A percentile compares a stretch with the other conserved stretches of the same genome.
phyloP scores from a whole-genome alignment of 441 rosid genomes.

The Erodium chrysanthum region DNA sequence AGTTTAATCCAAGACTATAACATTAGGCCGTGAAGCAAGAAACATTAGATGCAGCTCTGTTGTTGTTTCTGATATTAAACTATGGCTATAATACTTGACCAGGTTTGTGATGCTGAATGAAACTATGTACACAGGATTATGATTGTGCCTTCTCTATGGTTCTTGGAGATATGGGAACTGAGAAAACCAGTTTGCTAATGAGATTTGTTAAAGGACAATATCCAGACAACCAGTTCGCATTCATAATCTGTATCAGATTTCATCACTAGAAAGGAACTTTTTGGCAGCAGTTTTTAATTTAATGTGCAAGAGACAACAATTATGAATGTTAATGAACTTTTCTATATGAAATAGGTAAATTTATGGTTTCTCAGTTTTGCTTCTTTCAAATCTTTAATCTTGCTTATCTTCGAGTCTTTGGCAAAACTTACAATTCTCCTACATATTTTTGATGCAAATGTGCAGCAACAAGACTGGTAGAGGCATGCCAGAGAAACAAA shows the following conservation, averaged over 20 bases:
- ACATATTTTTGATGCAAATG: too few species aligned
- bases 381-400: too few species aligned
- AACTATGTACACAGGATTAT: too few species aligned
- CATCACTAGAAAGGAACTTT: conserved; percentile 1
- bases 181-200: conserved; percentile 63
- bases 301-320: conserved; percentile 60
- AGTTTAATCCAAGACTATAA: too few species aligned
- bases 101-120: too few species aligned
- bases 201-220: conserved; percentile 70
- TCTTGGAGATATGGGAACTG: conserved; percentile 78
- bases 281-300: conserved; percentile 11
- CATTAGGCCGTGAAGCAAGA: too few species aligned
- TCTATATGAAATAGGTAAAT: conserved; percentile 70
- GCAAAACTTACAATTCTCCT: too few species aligned
- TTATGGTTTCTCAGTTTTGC: not conserved
- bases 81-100: too few species aligned
- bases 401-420: too few species aligned
- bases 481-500: conserved; percentile 32
- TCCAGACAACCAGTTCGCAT: conserved; percentile 49
- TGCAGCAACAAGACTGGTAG: conserved; percentile 52
- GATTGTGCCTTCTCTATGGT: conserved; percentile 11
- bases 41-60: too few species aligned
- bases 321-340: conserved; percentile 77
- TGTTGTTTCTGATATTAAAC: too few species aligned
- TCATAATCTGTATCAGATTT: not conserved